Base-by-base conservation (phyloP, 257 asterid genomes). In the Nicotiana noctiflora region DNA sequence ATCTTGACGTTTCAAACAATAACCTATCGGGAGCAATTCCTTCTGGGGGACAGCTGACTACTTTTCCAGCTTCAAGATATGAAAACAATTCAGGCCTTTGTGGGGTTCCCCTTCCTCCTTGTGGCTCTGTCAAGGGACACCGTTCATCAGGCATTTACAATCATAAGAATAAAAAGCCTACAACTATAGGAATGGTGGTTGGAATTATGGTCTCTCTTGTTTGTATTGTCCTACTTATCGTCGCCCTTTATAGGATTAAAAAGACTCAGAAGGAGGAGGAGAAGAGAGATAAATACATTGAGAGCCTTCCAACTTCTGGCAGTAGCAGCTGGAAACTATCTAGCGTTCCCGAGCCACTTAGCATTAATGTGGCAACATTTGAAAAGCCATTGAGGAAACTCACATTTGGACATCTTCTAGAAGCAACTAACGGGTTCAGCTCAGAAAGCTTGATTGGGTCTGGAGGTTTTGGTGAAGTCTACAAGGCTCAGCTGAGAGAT, bases 401-500 rank as follows among this genome's bases (percentile, higher is more conserved):
- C 21, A 96, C 98, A 0, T 96, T 96, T 29, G 98, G 93, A 0
- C 96, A 96, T 81, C 82, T 96, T 15, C 92, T 96, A 0, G 98
- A 92, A 40, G 99, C 99, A 8, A 96, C 99, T 0, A 94, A 96
- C 5, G 99, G 99, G 3, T 96, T 96, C 86, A 90, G 96, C 19
- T 81, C 94, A 0, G 94, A 89, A 14, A 92, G 93, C 78, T 32
- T 96, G 88, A 94, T 96, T n/a, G 99, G 99, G 1, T 91, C 97
- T 0, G 99, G 99, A 21, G 99, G 99, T 2, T 96, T 96, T 60
- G 99, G 99, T 0, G 99, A 96, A 63, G 99, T 96, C 55, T 96
- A 93, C 87, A 93, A 89, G 87, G 99, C 99, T 4, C 92, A 85
- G 64, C 78, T 96, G 64, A 82, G 80, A 23, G 99, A 96, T 10